A percentile compares a stretch with the other conserved stretches of the same genome.
These are phyloP conservation scores for Fragilaria crotonensis DNA, from an alignment of 108 stramenopile genomes.

Conservation along the genomic window DNA sequence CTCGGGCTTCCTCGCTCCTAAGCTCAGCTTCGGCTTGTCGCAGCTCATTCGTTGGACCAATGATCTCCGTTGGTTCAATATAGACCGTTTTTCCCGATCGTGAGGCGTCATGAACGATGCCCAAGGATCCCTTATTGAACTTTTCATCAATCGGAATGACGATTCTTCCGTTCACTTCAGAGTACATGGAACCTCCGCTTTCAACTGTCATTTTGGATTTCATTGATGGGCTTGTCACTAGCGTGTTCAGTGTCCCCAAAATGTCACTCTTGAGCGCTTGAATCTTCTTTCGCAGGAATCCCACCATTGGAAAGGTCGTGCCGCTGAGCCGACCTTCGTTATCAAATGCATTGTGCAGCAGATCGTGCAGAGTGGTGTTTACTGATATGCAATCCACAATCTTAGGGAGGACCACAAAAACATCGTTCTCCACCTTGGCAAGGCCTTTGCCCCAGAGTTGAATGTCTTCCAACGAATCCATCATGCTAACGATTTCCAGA, in stretches of 20 bases:
- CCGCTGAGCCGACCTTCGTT: conserved; percentile 46
- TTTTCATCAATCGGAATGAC: conserved; percentile 53
- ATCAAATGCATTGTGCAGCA: conserved; percentile 70
- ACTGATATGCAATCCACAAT: conserved; percentile 37
- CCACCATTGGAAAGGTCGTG: conserved; percentile 61
- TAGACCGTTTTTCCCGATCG: conserved; percentile 88
- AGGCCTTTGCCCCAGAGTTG: conserved; percentile 45
- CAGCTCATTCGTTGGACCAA: conserved; percentile 87
- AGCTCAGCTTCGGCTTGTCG: conserved; percentile 61
- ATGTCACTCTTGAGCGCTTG: conserved; percentile 50
- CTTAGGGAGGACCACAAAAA: conserved; percentile 48
- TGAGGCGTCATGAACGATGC: conserved; percentile 85
- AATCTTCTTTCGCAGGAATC: conserved; percentile 47
- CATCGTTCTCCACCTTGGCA: conserved; percentile 11
- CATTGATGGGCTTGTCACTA: conserved; percentile 49
- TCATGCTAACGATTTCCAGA: conserved; percentile 42
- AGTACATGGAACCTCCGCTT: conserved; percentile 58
- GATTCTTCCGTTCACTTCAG: conserved; percentile 60
- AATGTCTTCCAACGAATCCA: conserved; percentile 49
- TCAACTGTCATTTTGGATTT: conserved; percentile 65
- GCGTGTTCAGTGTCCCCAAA: conserved; percentile 43
- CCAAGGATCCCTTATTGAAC: conserved; percentile 34
- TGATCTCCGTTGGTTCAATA: conserved; percentile 85
- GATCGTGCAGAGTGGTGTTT: conserved; percentile 40
- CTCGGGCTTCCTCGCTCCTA: conserved; percentile 66